These are phyloP conservation scores for Ceratonia siliqua DNA, from an alignment of 306 rosid species.

Conservation along the genomic window DNA sequence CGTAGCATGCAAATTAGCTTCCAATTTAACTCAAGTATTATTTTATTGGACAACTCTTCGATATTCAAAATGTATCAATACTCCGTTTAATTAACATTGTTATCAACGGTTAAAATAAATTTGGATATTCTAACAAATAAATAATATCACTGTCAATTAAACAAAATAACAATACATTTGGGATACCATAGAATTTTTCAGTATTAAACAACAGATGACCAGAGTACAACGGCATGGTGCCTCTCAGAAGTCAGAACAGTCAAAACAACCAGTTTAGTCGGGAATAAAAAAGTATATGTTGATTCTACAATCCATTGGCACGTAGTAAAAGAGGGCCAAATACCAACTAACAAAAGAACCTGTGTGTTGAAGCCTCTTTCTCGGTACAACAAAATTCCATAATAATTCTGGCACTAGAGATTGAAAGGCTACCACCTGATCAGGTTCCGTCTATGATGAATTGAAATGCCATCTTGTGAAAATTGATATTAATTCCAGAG, in stretches of 20 bases:
- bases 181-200: constrained; percentile 21
- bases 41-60: too few relatives aligned
- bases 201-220: constrained; percentile 29
- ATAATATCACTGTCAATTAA: too few relatives aligned
- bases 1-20: too few relatives aligned
- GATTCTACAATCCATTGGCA: constrained; percentile 40
- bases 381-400: constrained; percentile 28
- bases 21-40: too few relatives aligned
- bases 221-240: not conserved
- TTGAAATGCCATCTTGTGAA: constrained; percentile 39
- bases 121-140: too few relatives aligned
- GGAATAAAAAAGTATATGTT: constrained; percentile 21
- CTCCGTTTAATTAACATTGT: too few relatives aligned
- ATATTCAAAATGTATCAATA: too few relatives aligned
- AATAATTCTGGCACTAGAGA: constrained; percentile 26
- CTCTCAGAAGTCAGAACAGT: not conserved
- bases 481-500: constrained; percentile 45
- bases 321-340: constrained; percentile 37
- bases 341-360: constrained; percentile 37
- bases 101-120: too few relatives aligned
- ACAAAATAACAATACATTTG: too few relatives aligned
- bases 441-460: constrained; percentile 29
- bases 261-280: constrained; percentile 17
- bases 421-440: constrained; percentile 30
- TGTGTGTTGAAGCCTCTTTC: constrained; percentile 33